Conservation (phyloP, 176 grass and related monocot genomes). For the Elaeis guineensis region DNA sequence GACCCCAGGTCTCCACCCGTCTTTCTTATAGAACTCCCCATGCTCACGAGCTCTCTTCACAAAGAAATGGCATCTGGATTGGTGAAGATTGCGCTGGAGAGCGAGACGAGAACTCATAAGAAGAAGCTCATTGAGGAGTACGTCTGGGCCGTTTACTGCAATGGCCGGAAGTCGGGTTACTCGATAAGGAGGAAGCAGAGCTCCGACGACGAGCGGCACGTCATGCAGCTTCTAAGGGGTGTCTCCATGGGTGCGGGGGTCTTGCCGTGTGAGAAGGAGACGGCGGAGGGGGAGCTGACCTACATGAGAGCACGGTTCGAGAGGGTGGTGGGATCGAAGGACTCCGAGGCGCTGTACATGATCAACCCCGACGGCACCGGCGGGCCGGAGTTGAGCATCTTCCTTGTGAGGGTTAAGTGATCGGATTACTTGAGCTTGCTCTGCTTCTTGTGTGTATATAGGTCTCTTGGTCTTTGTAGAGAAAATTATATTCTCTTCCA, state of each 20-base stretch:
- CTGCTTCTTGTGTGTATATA: no score
- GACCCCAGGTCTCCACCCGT: slow-evolving; percentile 69
- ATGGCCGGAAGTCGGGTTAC: slow-evolving; percentile 86
- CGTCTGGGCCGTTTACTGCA: slow-evolving; percentile 95
- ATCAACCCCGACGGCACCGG: slow-evolving; percentile 50
- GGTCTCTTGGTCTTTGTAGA: no score
- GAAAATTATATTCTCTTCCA: no score
- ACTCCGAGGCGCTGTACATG: slow-evolving; percentile 97
- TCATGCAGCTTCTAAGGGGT: slow-evolving; percentile 72
- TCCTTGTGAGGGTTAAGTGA: slow-evolving; percentile 95
- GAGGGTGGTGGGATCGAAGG: slow-evolving; percentile 83
- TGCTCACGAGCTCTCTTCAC: slow-evolving; percentile 69
- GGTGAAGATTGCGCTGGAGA: slow-evolving; percentile 89
- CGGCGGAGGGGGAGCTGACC: slow-evolving; percentile 72
- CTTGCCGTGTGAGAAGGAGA: slow-evolving; percentile 66
- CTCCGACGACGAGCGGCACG: slow-evolving; percentile 71
- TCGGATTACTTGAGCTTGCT: neutral
- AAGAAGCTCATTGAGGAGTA: slow-evolving; percentile 78
- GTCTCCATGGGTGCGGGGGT: slow-evolving; percentile 96
- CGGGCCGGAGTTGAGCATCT: slow-evolving; percentile 68
- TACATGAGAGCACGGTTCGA: slow-evolving; percentile 92
- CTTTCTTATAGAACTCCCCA: slow-evolving; percentile 83
- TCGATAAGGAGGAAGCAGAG: slow-evolving; percentile 75
- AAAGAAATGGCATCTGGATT: slow-evolving; percentile 67
- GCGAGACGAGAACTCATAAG: slow-evolving; percentile 71